A percentile compares a stretch with the other conserved stretches of the same genome.
These are phyloP conservation scores for Beauveria bassiana DNA, from an alignment of 2,329 filamentous ascomycete genomes.

Conservation along the genomic window DNA sequence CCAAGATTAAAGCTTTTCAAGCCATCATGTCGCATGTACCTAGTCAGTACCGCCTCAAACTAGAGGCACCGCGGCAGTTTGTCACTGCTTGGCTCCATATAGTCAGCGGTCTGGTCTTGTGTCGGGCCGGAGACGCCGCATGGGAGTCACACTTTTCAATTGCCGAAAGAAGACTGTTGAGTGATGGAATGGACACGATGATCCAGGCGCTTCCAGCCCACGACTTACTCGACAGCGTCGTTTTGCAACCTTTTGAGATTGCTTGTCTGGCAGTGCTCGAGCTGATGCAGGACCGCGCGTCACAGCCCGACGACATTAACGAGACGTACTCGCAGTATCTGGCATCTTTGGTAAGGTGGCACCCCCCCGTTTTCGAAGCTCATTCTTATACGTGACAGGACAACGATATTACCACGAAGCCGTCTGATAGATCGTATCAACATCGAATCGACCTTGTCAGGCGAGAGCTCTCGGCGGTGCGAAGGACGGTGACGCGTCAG, in stretches of 20 bases:
- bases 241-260: slow-evolving; percentile 35
- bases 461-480: slow-evolving; percentile 33
- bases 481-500: slow-evolving; percentile 27
- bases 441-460: slow-evolving; percentile 32
- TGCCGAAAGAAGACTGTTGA: slow-evolving; percentile 24
- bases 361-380: background rate
- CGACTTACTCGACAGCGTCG: slow-evolving; percentile 27
- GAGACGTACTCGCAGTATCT: slow-evolving; percentile 36
- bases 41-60: slow-evolving; percentile 19
- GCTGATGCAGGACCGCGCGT: slow-evolving; percentile 32
- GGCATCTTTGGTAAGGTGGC: slow-evolving; percentile 28
- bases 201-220: slow-evolving; percentile 25
- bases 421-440: slow-evolving; percentile 33
- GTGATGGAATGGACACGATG: slow-evolving; percentile 28
- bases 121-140: slow-evolving; percentile 14
- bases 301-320: slow-evolving; percentile 29
- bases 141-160: slow-evolving; percentile 24
- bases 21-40: slow-evolving; percentile 21
- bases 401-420: slow-evolving; percentile 31
- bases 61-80: slow-evolving; percentile 29
- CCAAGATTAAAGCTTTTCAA: slow-evolving; percentile 23
- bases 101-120: slow-evolving; percentile 28
- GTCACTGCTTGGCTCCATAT: slow-evolving; percentile 35
- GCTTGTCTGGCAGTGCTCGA: slow-evolving; percentile 31
- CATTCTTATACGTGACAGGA: slow-evolving; percentile 24